Evolutionary conservation across 495 filamentous ascomycete genomes (phyloP), one percentile per base, ranked within the genome.

Genomic region (Lophiostoma macrostomum): DNA sequence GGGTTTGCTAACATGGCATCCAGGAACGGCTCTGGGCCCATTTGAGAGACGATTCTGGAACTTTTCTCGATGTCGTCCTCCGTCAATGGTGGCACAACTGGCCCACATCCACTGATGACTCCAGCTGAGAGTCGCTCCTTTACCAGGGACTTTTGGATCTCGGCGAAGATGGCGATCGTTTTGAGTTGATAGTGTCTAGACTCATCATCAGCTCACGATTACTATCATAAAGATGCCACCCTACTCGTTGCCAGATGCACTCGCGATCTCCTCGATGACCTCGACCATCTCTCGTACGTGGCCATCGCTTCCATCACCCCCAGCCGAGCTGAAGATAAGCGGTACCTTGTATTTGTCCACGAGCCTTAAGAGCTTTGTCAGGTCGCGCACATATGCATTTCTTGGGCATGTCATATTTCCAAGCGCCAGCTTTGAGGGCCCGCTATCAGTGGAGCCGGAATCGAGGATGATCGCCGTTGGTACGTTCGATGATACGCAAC

Each of bases 381-480:
- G 61, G 32, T 79, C 76, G 24, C 71, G 49, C 10, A 61, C 52
- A 52, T 78, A 77, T 0, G 69, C 46, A 1, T 62, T 55, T 12
- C 71, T 64, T 0, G 65, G 65, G 1, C 32, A 49, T 2, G 69
- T 71, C 56, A 69, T 68, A 11, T 44, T 51, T 3, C 67, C 68
- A n/a, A 74, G 47, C 7, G 67, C 76, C 1, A 79, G 68, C 50
- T 73, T 73, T 5, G 61, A 64, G 0, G 76, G 75, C 1, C 76
- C 76, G 18, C 65, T 60, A 51, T 79, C 75, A 0, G 74, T 79
- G 2, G 73, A 76, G 1, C 75, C 75, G 32, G 67, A 69, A 54
- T 79, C 76, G 7, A 76, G 51, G 14, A 79, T 76, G 29, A 79
- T 67, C 12, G 75, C 76, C 3, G 65, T 69, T 1, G 70, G 69